Base-by-base conservation (phyloP, 306 rosid genomes). In the Carpinus fangiana region DNA sequence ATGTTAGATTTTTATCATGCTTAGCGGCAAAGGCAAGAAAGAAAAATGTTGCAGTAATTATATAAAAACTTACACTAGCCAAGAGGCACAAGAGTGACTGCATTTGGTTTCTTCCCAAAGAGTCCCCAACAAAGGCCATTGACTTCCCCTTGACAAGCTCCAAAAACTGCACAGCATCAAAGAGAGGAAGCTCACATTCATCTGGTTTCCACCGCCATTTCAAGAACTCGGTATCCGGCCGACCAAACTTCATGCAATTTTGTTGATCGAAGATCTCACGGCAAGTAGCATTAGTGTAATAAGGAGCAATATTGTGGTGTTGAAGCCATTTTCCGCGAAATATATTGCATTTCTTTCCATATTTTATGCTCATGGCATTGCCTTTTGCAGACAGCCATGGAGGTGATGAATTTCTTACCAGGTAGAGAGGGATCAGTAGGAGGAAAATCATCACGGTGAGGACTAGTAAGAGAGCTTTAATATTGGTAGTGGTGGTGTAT, bases 191-290 rank as follows among this genome's bases (percentile, higher is more conserved):
- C 50, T 95, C 93, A 8, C 98, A 95, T 1, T 83, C 91, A 20
- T 95, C 72, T 0, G 98, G 98, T 41, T 87, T 88, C 98, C 98
- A 95, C 76, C 92, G 80, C 98, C 98, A 95, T n/a, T 88, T 83
- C 59, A 90, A 57, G 78, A 80, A 95, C 65, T 85, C 98, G 10
- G 36, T 53, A 57, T 92, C 98, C 0, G 91, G 89, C 14, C 98
- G 87, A 43, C 93, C 98, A 76, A 88, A 88, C 78, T 95, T 92
- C 68, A 95, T n/a, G 87, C 98, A 95, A 47, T 95, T 95, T 45
- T 87, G 95, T 41, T 91, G 89, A 53, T 90, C 93, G 36, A 87
- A 80, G 26, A 95, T 91, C 78, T 54, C 81, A 45, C 72, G 21
- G 45, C 98, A 92, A 54, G 88, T 91, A 16, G 71, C 84, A 34